Conservation (phyloP, 208 protist genomes). For the Leishmania turanica region DNA sequence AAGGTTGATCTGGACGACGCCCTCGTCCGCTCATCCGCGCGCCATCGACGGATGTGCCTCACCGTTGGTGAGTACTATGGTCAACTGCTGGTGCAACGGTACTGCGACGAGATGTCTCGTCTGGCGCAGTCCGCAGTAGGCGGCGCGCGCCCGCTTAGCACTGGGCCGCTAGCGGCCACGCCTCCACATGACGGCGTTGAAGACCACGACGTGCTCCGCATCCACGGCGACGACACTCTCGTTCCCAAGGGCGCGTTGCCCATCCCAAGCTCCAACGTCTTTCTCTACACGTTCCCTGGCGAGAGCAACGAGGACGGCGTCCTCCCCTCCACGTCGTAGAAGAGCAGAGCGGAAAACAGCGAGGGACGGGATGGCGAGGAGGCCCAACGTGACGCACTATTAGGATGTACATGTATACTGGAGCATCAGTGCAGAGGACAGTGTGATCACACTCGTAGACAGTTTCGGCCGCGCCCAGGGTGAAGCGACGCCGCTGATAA, state of each 20-base stretch:
- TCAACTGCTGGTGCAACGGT: slow-evolving; percentile 19
- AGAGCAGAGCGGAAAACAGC: background rate
- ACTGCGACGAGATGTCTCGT: slow-evolving; percentile 22
- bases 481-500: background rate
- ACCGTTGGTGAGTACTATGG: slow-evolving; percentile 24
- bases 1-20: slow-evolving; percentile 5
- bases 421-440: background rate
- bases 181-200: background rate
- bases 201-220: slow-evolving; percentile 6
- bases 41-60: slow-evolving; percentile 3
- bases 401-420: background rate
- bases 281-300: slow-evolving; percentile 44
- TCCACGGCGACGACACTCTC: slow-evolving; percentile 15
- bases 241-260: slow-evolving; percentile 33
- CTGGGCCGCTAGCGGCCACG: background rate
- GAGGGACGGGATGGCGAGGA: background rate
- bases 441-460: background rate
- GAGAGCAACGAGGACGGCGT: slow-evolving; percentile 12
- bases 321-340: background rate
- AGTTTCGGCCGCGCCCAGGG: background rate
- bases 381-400: background rate
- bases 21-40: background rate
- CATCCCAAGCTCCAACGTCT: slow-evolving; percentile 39
- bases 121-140: slow-evolving; percentile 13
- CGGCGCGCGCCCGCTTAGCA: background rate